Percentiles rank a stretch among this genome's conserved stretches.
These are phyloP conservation scores for Daldinia concentrica DNA, from an alignment of 495 filamentous ascomycete species.

Conservation along the genomic window DNA sequence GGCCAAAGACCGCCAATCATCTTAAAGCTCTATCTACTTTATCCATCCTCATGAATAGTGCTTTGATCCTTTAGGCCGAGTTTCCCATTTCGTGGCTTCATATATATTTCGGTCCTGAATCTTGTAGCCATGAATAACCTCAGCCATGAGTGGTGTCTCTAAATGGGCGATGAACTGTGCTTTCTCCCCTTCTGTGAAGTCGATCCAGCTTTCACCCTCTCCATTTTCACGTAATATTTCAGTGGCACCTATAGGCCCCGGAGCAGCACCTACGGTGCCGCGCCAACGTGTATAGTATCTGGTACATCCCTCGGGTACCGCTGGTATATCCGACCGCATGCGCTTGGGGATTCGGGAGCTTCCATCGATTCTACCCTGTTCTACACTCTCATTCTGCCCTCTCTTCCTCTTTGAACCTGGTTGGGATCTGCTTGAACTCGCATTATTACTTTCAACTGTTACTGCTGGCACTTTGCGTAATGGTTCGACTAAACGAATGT, in stretches of 20 bases:
- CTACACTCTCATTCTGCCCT: neutral
- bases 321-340: constrained; percentile 4
- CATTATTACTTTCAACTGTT: neutral
- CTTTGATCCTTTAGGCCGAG: constrained; percentile 1
- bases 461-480: neutral
- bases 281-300: constrained; percentile 18
- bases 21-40: neutral
- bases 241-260: neutral
- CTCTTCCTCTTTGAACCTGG: constrained; percentile 16
- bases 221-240: constrained; percentile 2
- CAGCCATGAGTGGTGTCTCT: neutral
- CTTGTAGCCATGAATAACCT: constrained; percentile 12
- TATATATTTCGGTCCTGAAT: constrained; percentile 10
- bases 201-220: constrained; percentile 16
- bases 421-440: neutral
- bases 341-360: constrained; percentile 7
- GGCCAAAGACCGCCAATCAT: neutral
- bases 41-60: neutral
- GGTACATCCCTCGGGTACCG: neutral
- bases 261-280: neutral
- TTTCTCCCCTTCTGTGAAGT: constrained; percentile 12
- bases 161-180: constrained; percentile 20
- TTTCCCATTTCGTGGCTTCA: constrained; percentile 3
- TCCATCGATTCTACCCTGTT: neutral
- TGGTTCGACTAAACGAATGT: constrained; percentile 3